These are phyloP conservation scores for Umbellularia californica DNA, from an alignment of 164 flowering plant genomes.

Conservation along the genomic window DNA sequence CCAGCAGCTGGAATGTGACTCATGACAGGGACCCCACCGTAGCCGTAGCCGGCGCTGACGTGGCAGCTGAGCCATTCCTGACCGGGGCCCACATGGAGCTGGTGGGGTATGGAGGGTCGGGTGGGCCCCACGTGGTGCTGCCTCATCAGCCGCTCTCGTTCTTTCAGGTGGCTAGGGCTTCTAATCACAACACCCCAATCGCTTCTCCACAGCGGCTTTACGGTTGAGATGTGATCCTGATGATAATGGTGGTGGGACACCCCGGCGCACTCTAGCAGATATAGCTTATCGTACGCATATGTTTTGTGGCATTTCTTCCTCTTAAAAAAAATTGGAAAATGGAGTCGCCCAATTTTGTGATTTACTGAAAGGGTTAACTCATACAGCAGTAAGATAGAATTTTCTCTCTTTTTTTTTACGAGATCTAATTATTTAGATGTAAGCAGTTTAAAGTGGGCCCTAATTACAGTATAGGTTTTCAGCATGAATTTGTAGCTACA, in stretches of 20 bases:
- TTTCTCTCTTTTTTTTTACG: no score
- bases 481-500: no score
- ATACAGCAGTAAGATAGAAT: no score
- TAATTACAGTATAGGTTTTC: no score
- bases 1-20: background rate
- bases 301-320: background rate
- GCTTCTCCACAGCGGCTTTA: slow-evolving; percentile 13
- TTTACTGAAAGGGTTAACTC: no score
- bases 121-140: slow-evolving; percentile 4
- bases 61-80: background rate
- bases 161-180: slow-evolving; percentile 14
- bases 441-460: no score
- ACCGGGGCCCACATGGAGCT: background rate
- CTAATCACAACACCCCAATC: slow-evolving; percentile 15
- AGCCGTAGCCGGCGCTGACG: background rate
- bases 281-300: background rate
- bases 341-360: no score
- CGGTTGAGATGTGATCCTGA: no score
- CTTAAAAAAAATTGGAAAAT: no score
- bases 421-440: no score
- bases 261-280: slow-evolving; percentile 1
- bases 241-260: background rate
- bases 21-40: background rate
- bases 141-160: slow-evolving; percentile 8
- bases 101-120: background rate